A percentile compares a stretch with the other conserved stretches of the same genome.
Evolutionary conservation across 176 grass and related monocot species (phyloP).

Genomic region (Calamus simplicifolius): DNA sequence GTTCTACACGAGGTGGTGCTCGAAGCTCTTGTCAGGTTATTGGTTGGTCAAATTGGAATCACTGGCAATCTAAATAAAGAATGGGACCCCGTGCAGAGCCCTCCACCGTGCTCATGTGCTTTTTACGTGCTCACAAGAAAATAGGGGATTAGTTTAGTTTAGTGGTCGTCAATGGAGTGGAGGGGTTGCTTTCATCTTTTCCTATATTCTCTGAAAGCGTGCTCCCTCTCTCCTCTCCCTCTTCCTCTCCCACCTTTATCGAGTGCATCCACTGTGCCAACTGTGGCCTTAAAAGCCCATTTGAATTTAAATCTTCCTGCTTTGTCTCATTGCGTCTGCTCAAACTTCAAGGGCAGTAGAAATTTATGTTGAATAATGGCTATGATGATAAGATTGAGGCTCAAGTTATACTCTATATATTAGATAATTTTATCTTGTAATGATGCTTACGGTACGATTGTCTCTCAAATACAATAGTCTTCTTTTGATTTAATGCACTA

Average conservation of each 20-base stretch:
- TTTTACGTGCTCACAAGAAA: not conserved
- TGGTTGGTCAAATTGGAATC: not conserved
- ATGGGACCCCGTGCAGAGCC: not conserved
- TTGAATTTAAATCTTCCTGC: not conserved
- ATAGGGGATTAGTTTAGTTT: not conserved
- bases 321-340: constrained; percentile 1
- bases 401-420: too few species aligned
- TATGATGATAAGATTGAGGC: too few species aligned
- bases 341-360: not conserved
- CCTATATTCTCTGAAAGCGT: too few species aligned
- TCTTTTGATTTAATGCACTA: too few species aligned
- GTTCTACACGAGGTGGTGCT: not conserved
- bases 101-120: not conserved
- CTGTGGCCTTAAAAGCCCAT: too few species aligned
- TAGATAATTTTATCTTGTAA: too few species aligned
- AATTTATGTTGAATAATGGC: too few species aligned
- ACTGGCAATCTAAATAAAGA: not conserved
- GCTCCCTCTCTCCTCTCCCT: not conserved
- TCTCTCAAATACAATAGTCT: too few species aligned
- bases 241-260: not conserved
- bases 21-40: not conserved
- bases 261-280: too few species aligned
- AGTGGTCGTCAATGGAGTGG: not conserved
- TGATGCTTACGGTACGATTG: too few species aligned
- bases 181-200: constrained; percentile 3